phyloP scores from a whole-genome alignment of 2,329 filamentous ascomycete genomes.

The Stachybotrys elegans region DNA sequence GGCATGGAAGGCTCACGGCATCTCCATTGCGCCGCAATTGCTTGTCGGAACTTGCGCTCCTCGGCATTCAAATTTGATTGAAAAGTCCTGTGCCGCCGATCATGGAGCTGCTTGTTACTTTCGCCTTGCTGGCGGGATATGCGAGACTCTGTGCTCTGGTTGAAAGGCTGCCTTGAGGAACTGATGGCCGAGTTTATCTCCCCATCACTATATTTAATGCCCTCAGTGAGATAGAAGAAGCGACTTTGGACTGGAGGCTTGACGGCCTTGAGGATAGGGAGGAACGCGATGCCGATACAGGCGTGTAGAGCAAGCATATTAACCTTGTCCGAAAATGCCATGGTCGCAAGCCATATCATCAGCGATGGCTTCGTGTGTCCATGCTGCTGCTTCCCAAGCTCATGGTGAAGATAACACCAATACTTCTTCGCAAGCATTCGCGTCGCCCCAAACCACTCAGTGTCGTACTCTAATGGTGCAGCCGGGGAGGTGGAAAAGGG shows the following conservation, averaged over 20 bases:
- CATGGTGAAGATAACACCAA: neutral
- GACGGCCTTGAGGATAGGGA: neutral
- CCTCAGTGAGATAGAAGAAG: neutral
- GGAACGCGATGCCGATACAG: neutral
- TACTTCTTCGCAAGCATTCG: neutral
- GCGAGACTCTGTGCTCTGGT: neutral
- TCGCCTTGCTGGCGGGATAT: neutral
- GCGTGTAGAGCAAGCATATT: slow-evolving; percentile 26
- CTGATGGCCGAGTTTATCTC: neutral
- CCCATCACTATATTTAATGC: neutral
- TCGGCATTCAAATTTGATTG: neutral
- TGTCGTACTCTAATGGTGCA: neutral
- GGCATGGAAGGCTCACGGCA: neutral
- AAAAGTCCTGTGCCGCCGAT: neutral
- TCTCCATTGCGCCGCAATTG: neutral
- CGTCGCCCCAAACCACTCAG: neutral
- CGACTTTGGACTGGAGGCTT: neutral
- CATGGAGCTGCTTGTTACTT: neutral
- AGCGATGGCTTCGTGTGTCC: neutral
- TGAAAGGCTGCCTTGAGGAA: neutral
- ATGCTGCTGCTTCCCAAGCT: neutral
- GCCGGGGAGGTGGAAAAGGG: neutral
- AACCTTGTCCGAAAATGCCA: neutral
- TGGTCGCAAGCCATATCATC: neutral
- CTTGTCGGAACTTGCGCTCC: neutral